These are phyloP conservation scores for Blastomyces silverae DNA, from an alignment of 2,329 filamentous ascomycete genomes.

Conservation along the genomic window DNA sequence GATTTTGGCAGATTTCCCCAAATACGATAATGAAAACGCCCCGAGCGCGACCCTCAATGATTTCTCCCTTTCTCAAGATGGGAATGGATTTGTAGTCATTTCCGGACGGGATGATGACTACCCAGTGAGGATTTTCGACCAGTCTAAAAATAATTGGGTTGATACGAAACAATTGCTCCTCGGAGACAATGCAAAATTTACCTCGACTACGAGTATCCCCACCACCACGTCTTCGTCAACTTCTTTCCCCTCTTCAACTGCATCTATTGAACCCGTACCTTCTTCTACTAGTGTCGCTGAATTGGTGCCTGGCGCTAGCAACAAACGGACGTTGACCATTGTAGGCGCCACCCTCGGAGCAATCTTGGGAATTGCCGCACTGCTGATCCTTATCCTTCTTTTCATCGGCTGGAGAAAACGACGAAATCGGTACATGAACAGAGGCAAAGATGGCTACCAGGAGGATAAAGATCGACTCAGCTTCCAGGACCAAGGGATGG, in stretches of 20 bases:
- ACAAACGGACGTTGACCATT: constrained; percentile 48
- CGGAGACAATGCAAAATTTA: constrained; percentile 32
- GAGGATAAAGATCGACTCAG: constrained; percentile 51
- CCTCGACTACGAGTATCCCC: constrained; percentile 28
- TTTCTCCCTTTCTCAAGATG: constrained; percentile 64
- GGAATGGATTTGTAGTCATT: constrained; percentile 62
- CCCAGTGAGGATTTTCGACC: constrained; percentile 70
- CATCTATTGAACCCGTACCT: constrained; percentile 28
- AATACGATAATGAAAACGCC: constrained; percentile 69
- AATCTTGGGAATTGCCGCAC: constrained; percentile 63
- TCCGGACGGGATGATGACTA: constrained; percentile 65
- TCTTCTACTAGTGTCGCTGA: constrained; percentile 29
- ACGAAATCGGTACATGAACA: constrained; percentile 20
- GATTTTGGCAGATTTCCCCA: constrained; percentile 61
- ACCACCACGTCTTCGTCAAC: constrained; percentile 15
- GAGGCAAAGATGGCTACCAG: constrained; percentile 44
- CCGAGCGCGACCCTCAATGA: constrained; percentile 58
- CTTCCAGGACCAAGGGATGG: constrained; percentile 42
- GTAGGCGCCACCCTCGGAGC: constrained; percentile 76
- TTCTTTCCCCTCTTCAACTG: constrained; percentile 4
- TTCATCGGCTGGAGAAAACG: constrained; percentile 33
- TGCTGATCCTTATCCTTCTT: constrained; percentile 67
- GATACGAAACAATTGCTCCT: constrained; percentile 60
- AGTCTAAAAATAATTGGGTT: constrained; percentile 67
- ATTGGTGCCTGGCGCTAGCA: constrained; percentile 29